Percentiles rank a stretch among this genome's conserved stretches.
Evolutionary conservation across 768 basidiomycete genomes (phyloP).

Genomic region (Lactarius deliciosus): DNA sequence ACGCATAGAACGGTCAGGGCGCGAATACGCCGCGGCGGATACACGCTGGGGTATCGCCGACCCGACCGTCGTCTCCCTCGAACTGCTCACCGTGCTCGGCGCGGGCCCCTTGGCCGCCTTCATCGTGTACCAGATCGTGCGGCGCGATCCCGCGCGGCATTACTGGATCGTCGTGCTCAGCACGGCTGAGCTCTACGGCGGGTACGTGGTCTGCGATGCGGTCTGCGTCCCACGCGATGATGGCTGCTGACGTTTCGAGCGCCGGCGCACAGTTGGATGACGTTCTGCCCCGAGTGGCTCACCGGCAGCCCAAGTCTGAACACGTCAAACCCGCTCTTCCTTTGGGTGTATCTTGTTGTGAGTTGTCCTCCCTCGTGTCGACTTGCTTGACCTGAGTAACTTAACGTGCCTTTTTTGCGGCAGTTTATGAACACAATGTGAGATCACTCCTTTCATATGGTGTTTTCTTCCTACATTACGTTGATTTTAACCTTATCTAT

Average conservation of each 20-base stretch:
- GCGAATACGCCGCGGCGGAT: constrained; percentile 78
- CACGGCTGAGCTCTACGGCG: constrained; percentile 77
- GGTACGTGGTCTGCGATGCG: constrained; percentile 41
- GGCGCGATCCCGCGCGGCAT: constrained; percentile 62
- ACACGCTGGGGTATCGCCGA: constrained; percentile 80
- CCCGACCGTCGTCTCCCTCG: constrained; percentile 77
- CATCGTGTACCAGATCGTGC: constrained; percentile 63
- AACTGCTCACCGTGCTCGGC: constrained; percentile 78
- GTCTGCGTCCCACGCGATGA: too few species aligned
- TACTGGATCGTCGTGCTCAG: constrained; percentile 81
- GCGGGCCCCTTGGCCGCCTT: constrained; percentile 75
- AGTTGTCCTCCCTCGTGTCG: constrained; percentile 46
- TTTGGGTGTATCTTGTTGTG: constrained; percentile 83
- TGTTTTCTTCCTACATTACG: not conserved
- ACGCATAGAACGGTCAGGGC: constrained; percentile 50
- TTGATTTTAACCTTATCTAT: constrained; percentile 23
- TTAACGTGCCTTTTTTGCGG: not conserved
- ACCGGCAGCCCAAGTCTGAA: constrained; percentile 70
- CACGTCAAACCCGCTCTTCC: constrained; percentile 64
- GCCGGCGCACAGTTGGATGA: constrained; percentile 58
- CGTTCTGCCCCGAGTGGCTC: constrained; percentile 86
- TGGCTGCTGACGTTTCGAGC: too few species aligned
- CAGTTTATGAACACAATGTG: constrained; percentile 84
- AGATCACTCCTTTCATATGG: constrained; percentile 33
- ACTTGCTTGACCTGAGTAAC: not conserved